Evolutionary conservation across 805 yeast species (phyloP).

Genomic region (Myxozyma lipomycoides): DNA sequence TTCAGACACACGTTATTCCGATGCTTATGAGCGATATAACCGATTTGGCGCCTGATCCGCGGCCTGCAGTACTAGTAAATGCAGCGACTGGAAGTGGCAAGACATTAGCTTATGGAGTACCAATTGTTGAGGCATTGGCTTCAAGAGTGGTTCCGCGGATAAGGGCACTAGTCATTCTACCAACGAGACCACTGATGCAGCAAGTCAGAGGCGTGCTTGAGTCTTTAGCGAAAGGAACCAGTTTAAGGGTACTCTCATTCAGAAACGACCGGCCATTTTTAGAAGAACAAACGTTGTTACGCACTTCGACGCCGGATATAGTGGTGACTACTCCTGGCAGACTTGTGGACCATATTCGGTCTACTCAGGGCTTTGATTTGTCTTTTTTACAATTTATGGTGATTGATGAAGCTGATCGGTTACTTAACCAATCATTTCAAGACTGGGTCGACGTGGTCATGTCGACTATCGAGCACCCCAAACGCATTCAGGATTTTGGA

Average conservation of each 20-base stretch:
- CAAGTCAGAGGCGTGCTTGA: constrained; percentile 72
- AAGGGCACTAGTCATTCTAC: constrained; percentile 76
- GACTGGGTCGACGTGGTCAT: constrained; percentile 69
- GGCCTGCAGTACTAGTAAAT: constrained; percentile 70
- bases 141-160: constrained; percentile 64
- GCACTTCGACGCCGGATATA: constrained; percentile 43
- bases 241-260: constrained; percentile 58
- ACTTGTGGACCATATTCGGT: constrained; percentile 87
- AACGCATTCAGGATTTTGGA: constrained; percentile 8
- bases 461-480: constrained; percentile 28
- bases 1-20: constrained; percentile 67
- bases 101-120: constrained; percentile 82
- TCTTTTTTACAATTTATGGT: constrained; percentile 76
- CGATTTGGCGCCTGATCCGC: constrained; percentile 36
- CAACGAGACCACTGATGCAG: constrained; percentile 79
- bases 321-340: constrained; percentile 46
- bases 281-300: constrained; percentile 59
- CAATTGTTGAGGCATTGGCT: constrained; percentile 66
- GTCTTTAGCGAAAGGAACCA: constrained; percentile 60
- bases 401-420: constrained; percentile 96
- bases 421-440: constrained; percentile 87
- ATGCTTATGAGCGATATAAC: constrained; percentile 45
- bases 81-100: constrained; percentile 97
- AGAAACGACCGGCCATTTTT: constrained; percentile 51
- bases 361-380: constrained; percentile 83